These are phyloP conservation scores for Leccinum griseonigrum DNA, from an alignment of 1,284 basidiomycete genomes.

Conservation along the genomic window DNA sequence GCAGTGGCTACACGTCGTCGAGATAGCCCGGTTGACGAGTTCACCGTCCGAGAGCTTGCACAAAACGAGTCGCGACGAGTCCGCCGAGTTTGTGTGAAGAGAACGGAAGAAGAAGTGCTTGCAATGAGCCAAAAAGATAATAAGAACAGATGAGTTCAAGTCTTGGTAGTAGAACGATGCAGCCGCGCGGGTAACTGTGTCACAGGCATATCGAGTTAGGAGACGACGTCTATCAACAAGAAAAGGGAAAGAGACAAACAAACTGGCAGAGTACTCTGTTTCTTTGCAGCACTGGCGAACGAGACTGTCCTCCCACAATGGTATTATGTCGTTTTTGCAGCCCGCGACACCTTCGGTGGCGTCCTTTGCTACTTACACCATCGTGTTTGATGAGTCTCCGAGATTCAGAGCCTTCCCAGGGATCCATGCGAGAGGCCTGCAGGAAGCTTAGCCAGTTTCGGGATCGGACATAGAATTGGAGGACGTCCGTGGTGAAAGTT, in stretches of 20 bases:
- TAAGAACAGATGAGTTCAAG: constrained; percentile 2
- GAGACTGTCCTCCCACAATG: constrained; percentile 55
- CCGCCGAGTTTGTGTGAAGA: neutral
- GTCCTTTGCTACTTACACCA: constrained; percentile 43
- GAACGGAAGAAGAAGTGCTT: neutral
- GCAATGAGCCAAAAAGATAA: constrained; percentile 5
- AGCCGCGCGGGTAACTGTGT: constrained; percentile 34
- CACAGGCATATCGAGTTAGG: constrained; percentile 24
- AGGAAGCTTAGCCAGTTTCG: constrained; percentile 28
- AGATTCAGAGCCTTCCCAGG: constrained; percentile 31
- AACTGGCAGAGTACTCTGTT: constrained; percentile 58
- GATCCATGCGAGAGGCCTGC: constrained; percentile 44
- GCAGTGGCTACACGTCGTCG: constrained; percentile 49
- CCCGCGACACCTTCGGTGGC: constrained; percentile 50
- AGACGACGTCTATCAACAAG: neutral
- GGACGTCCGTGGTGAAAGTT: constrained; percentile 18
- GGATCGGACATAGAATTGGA: constrained; percentile 31
- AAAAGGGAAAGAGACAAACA: constrained; percentile 43
- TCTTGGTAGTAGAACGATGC: neutral
- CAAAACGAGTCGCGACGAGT: constrained; percentile 13
- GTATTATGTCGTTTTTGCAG: constrained; percentile 54
- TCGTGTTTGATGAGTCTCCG: constrained; percentile 37
- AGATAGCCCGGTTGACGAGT: constrained; percentile 46
- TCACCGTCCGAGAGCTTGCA: constrained; percentile 36
- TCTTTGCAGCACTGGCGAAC: constrained; percentile 47